Evolutionary conservation across 257 asterid species (phyloP), one percentile per base, ranked within the genome.

Genomic region (Nemophila menziesii): DNA sequence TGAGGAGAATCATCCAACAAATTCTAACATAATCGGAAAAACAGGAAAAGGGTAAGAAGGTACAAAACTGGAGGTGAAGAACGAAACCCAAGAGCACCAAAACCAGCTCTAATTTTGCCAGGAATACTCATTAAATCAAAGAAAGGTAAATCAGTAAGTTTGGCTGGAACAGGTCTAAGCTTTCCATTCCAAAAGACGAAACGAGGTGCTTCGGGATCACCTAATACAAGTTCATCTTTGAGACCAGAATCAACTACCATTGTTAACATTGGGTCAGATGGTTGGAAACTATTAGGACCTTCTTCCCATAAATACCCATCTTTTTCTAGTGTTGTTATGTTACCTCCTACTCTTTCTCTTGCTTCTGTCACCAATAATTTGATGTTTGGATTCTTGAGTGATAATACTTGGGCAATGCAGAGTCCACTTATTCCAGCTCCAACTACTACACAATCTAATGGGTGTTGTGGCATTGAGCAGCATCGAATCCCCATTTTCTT

Each of bases 261-360:
- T 17, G 74, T 80, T 57, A 89, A 79, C 75, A 89, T 72, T 5
- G 94, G 63, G 52, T 89, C 98, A 15, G 98, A 89, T 4, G 98
- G 98, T 63, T 89, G 98, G 61, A 89, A 89, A 62, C 98, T 89
- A 51, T 89, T 89, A 36, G 98, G 98, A 23, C 98, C 98, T 72
- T 89, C 98, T 63, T 89, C 98, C 98, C 98, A 89, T 2, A 89
- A 80, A 70, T 73, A 89, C 1, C 98, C 98, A 23, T 80, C 93
- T 60, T 70, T 76, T 49, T 76, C 86, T 23, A 77, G 60, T 23
- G 98, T 89, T 18, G 77, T 84, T 56, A 89, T 89, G 68, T 89
- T 89, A 13, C 97, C 98, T 16, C 98, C 98, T 0, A 77, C 94
- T 34, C 90, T 74, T 49, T 84, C 92, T 38, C 80, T 78, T 38